A percentile compares a stretch with the other conserved stretches of the same genome.
phyloP scores from a whole-genome alignment of 345 rosid species.

The Psidium guajava region DNA sequence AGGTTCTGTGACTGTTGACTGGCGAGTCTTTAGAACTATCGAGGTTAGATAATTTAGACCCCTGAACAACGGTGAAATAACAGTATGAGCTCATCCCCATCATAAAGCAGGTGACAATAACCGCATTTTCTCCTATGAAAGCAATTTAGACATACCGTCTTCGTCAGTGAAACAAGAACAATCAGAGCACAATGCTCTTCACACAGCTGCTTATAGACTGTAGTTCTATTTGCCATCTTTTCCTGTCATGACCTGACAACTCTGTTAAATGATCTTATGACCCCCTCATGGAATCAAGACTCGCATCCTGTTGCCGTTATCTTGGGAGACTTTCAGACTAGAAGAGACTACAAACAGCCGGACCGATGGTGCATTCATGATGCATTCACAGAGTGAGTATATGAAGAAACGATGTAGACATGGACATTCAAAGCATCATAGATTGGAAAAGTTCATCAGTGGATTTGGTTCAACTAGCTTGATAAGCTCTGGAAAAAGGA shows the following conservation, averaged over 20 bases:
- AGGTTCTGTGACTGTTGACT: not conserved
- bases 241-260: not conserved
- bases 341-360: not conserved
- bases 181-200: not conserved
- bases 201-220: not conserved
- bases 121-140: not conserved
- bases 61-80: not conserved
- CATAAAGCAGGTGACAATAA: not conserved
- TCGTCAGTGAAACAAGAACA: not conserved
- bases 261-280: not conserved
- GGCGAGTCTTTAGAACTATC: not conserved
- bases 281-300: too few relatives aligned
- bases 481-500: too few relatives aligned
- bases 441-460: not conserved
- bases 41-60: not conserved
- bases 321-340: not conserved
- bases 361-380: not conserved
- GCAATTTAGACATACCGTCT: not conserved
- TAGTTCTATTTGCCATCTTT: not conserved
- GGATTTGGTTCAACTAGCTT: too few relatives aligned
- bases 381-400: not conserved
- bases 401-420: not conserved
- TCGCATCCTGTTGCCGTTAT: not conserved
- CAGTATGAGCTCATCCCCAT: not conserved
- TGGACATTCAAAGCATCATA: not conserved